Conservation (phyloP, 2,329 filamentous ascomycete species). For the Fusarium tupiense region DNA sequence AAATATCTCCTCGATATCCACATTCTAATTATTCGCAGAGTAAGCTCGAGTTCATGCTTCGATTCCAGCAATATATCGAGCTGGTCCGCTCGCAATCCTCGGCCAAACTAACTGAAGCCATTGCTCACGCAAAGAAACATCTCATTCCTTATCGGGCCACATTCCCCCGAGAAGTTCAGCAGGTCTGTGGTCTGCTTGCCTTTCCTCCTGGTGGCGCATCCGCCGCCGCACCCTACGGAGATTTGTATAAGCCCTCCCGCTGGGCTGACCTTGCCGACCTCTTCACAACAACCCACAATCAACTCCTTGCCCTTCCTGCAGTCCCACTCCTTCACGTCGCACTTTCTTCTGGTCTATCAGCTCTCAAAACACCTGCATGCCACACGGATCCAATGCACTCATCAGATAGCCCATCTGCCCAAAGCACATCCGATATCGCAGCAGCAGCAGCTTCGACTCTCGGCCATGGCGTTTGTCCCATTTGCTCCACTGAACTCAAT, state of each 20-base stretch:
- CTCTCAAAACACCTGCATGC: constrained; percentile 94
- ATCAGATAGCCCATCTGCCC: constrained; percentile 46
- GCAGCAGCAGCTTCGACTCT: constrained; percentile 54
- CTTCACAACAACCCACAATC: constrained; percentile 88
- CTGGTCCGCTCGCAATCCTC: constrained; percentile 75
- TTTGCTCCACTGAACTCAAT: constrained; percentile 95
- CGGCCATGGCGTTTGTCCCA: constrained; percentile 85
- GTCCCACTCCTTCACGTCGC: constrained; percentile 90
- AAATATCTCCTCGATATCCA: not conserved
- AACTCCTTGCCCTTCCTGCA: constrained; percentile 82
- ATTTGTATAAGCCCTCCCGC: constrained; percentile 76
- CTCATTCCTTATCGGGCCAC: constrained; percentile 75
- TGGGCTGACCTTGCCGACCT: constrained; percentile 81
- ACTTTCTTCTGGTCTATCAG: constrained; percentile 88
- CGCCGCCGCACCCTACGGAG: constrained; percentile 53
- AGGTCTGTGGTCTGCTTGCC: constrained; percentile 83
- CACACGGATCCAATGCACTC: constrained; percentile 56
- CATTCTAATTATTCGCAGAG: constrained; percentile 60
- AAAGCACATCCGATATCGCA: constrained; percentile 59
- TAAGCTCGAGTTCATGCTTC: constrained; percentile 90
- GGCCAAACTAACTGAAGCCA: constrained; percentile 77
- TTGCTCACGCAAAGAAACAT: constrained; percentile 83
- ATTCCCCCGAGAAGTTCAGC: constrained; percentile 74
- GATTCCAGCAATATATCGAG: constrained; percentile 95
- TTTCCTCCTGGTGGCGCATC: constrained; percentile 65